These are phyloP conservation scores for Ganoderma meredithae DNA, from an alignment of 1,284 basidiomycete species.

Conservation along the genomic window DNA sequence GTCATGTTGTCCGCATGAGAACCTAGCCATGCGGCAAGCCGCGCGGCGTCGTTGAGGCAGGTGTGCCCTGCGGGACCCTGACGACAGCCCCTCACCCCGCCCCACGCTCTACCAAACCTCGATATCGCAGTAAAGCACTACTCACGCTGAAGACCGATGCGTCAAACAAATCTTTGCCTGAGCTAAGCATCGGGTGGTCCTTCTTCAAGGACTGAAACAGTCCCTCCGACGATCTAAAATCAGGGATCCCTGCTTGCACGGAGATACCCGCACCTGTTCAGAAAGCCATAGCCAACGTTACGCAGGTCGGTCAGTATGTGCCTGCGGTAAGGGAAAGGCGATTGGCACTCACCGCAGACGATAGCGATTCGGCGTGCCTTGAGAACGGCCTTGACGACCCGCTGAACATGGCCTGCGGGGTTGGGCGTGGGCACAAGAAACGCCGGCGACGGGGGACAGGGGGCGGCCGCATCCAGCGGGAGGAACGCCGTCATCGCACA, in stretches of 20 bases:
- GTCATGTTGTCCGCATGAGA: constrained; percentile 8
- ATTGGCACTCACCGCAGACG: constrained; percentile 74
- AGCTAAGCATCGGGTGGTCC: constrained; percentile 77
- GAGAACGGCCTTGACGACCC: constrained; percentile 69
- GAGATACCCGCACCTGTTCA: constrained; percentile 89
- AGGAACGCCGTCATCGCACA: constrained; percentile 45
- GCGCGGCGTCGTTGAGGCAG: constrained; percentile 16
- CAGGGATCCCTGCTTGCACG: constrained; percentile 90
- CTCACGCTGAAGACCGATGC: constrained; percentile 89
- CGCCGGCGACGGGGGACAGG: constrained; percentile 40
- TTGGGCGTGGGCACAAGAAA: constrained; percentile 50
- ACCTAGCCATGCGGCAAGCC: neutral
- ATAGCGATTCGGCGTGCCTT: constrained; percentile 86
- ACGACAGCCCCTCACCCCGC: constrained; percentile 6
- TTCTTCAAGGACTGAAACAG: constrained; percentile 83
- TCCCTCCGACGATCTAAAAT: constrained; percentile 88
- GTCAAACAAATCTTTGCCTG: constrained; percentile 92
- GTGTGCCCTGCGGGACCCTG: constrained; percentile 11
- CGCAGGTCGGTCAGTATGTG: constrained; percentile 24
- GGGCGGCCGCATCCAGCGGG: constrained; percentile 43
- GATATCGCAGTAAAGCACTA: constrained; percentile 25
- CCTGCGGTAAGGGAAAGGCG: constrained; percentile 13
- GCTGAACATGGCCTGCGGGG: constrained; percentile 52
- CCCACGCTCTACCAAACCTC: constrained; percentile 9
- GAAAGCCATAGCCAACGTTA: neutral